Evolutionary conservation across 495 filamentous ascomycete genomes (phyloP).

Genomic region (Daldinia bambusicola): DNA sequence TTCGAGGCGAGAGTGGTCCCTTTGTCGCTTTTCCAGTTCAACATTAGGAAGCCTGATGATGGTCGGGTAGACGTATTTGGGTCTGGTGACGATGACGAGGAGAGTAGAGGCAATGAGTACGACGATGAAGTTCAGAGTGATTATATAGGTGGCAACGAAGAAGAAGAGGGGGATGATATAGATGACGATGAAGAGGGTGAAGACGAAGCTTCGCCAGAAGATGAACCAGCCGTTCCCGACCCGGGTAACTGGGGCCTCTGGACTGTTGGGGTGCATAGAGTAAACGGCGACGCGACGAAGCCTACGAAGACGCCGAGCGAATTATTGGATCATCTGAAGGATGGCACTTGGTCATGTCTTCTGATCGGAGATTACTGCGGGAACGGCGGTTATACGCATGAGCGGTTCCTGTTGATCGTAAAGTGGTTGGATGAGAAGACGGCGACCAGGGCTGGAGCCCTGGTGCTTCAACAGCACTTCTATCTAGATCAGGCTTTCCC

Average conservation of each 20-base stretch:
- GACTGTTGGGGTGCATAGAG: background rate
- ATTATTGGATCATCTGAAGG: background rate
- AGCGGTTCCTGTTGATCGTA: background rate
- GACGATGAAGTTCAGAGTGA: background rate
- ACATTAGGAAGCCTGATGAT: background rate
- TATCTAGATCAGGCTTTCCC: background rate
- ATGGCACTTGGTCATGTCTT: background rate
- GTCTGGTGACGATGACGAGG: too few relatives aligned
- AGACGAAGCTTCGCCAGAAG: background rate
- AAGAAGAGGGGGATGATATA: background rate
- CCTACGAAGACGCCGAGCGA: background rate
- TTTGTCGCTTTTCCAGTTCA: background rate
- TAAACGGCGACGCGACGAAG: background rate
- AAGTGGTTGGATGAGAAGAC: background rate
- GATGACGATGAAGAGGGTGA: background rate
- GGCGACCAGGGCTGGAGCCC: background rate
- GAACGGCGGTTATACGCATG: background rate
- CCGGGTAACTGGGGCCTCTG: background rate
- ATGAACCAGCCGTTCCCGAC: background rate
- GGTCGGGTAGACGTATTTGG: background rate
- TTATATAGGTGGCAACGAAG: background rate
- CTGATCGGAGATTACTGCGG: background rate
- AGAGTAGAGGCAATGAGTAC: background rate
- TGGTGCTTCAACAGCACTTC: background rate
- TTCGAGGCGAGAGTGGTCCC: background rate